Evolutionary conservation across 192 early-diverging fungal genomes (phyloP).

Genomic region (Coemansia sp.): DNA sequence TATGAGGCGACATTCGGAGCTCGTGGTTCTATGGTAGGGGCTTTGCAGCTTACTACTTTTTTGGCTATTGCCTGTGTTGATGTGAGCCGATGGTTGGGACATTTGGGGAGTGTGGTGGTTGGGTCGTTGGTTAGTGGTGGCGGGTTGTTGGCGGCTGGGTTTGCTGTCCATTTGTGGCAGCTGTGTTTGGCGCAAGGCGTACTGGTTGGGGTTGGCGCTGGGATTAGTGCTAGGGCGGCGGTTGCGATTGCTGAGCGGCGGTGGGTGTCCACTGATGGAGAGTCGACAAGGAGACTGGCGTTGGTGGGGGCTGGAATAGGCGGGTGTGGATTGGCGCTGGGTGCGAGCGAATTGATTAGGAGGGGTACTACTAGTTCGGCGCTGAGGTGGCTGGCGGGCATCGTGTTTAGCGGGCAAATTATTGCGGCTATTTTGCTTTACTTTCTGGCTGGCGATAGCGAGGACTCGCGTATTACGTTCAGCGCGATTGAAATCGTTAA

Average conservation of each 20-base stretch:
- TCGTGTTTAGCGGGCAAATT: not conserved
- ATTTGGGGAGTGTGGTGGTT: not conserved
- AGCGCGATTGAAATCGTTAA: not conserved
- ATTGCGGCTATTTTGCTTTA: not conserved
- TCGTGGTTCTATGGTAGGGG: constrained; percentile 8
- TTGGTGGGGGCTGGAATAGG: constrained; percentile 16
- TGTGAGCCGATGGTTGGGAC: not conserved
- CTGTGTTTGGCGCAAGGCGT: constrained; percentile 61
- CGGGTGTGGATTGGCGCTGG: constrained; percentile 17
- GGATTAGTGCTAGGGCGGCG: constrained; percentile 37
- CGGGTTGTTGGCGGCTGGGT: constrained; percentile 32
- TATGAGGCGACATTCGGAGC: constrained; percentile 7
- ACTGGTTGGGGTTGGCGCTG: constrained; percentile 57
- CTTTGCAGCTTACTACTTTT: constrained; percentile 13
- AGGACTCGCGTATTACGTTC: not conserved
- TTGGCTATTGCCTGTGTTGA: not conserved
- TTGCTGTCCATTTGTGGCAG: constrained; percentile 59
- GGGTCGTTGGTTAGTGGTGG: constrained; percentile 14
- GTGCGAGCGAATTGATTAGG: not conserved
- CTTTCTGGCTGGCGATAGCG: not conserved
- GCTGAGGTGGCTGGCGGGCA: constrained; percentile 22
- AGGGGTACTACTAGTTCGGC: not conserved
- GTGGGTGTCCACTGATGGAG: not conserved
- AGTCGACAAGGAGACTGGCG: not conserved
- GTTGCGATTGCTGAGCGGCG: not conserved